Percentiles rank a stretch among this genome's conserved stretches.
phyloP scores from a whole-genome alignment of 2,329 filamentous ascomycete genomes.

The Trichoderma sp. region DNA sequence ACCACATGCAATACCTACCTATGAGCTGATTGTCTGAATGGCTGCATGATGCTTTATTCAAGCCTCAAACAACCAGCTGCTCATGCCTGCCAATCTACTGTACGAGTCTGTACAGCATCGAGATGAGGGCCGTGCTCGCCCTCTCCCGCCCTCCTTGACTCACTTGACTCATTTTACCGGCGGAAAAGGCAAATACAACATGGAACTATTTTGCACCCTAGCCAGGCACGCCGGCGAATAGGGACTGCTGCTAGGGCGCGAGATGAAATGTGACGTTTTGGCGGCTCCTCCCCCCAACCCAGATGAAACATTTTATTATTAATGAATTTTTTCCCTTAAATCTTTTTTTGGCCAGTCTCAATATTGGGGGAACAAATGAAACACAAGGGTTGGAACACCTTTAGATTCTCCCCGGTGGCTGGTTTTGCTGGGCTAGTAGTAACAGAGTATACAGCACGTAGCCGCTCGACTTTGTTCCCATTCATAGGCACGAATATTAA shows the following conservation, averaged over 20 bases:
- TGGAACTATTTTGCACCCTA: background rate
- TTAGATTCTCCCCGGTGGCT: background rate
- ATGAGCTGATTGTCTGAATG: background rate
- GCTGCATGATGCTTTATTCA: background rate
- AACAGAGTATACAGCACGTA: background rate
- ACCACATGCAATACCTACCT: background rate
- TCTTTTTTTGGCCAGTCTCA: background rate
- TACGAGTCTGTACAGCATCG: background rate
- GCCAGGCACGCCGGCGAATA: conserved; percentile 2
- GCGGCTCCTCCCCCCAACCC: background rate
- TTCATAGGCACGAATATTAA: background rate
- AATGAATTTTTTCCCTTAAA: background rate
- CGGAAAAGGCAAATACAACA: background rate
- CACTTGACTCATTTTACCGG: conserved; percentile 4
- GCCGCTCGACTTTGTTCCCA: background rate
- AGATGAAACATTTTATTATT: conserved; percentile 14
- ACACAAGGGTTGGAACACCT: background rate
- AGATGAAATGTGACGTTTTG: conserved; percentile 12
- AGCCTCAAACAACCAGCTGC: background rate
- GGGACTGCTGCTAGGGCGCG: background rate
- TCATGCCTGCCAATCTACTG: background rate
- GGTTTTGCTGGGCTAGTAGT: background rate
- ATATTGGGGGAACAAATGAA: background rate
- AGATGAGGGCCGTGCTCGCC: background rate
- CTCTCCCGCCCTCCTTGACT: background rate